Evolutionary conservation across 2,329 filamentous ascomycete species (phyloP).

Genomic region (Ustulina deusta): DNA sequence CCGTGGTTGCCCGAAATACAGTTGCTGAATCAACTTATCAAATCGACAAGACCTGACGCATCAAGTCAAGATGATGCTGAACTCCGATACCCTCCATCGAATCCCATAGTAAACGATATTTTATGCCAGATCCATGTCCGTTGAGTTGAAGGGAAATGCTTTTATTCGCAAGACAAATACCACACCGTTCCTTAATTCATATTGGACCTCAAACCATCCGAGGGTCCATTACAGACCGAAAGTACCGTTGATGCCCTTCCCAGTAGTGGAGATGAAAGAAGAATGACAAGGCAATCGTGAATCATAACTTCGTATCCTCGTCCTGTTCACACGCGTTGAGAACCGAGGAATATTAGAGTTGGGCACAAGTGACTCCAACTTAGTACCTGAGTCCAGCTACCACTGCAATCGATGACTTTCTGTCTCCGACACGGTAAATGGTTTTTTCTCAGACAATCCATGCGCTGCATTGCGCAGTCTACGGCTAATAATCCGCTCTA

Average conservation of each 20-base stretch:
- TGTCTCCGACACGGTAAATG: slow-evolving; percentile 38
- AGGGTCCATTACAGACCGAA: slow-evolving; percentile 29
- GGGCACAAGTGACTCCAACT: slow-evolving; percentile 5
- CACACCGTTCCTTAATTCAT: slow-evolving; percentile 34
- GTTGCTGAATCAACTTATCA: slow-evolving; percentile 8
- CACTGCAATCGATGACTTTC: slow-evolving; percentile 40
- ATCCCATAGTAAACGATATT: slow-evolving; percentile 19
- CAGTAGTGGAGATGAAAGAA: slow-evolving; percentile 35
- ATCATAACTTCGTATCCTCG: slow-evolving; percentile 47
- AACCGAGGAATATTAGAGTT: slow-evolving; percentile 19
- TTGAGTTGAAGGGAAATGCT: slow-evolving; percentile 25
- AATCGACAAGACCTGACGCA: slow-evolving; percentile 8
- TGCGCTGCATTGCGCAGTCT: slow-evolving; percentile 35
- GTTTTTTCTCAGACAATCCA: slow-evolving; percentile 44
- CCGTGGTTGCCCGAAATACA: slow-evolving; percentile 15
- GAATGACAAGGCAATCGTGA: slow-evolving; percentile 43
- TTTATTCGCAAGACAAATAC: slow-evolving; percentile 42
- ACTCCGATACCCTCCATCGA: slow-evolving; percentile 25
- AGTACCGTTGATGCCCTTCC: slow-evolving; percentile 47
- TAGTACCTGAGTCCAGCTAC: slow-evolving; percentile 40
- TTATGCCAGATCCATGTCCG: slow-evolving; percentile 22
- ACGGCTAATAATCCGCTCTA: slow-evolving; percentile 44
- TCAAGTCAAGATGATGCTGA: slow-evolving; percentile 26
- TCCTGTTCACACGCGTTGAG: slow-evolving; percentile 12
- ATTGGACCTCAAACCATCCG: slow-evolving; percentile 41